Percentiles rank a stretch among this genome's conserved stretches.
phyloP scores from a whole-genome alignment of 441 rosid species.

The Pelargonium fulgidum region DNA sequence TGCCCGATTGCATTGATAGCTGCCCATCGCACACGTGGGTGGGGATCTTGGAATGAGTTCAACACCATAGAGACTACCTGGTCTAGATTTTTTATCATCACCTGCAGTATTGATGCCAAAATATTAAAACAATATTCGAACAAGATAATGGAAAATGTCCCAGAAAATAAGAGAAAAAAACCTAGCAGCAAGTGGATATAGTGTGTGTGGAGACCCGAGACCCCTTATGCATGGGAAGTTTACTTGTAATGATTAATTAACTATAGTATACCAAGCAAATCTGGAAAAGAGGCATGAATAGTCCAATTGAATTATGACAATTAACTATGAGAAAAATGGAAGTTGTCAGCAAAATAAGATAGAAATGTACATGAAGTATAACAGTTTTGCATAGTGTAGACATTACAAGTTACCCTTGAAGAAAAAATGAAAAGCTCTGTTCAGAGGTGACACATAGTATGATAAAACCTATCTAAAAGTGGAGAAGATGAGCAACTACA shows the following conservation, averaged over 20 bases:
- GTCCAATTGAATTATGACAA: no score
- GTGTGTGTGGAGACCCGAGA: not conserved
- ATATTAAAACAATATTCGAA: not conserved
- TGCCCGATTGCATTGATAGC: slow-evolving; percentile 52
- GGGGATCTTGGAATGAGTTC: slow-evolving; percentile 40
- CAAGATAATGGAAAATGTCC: not conserved
- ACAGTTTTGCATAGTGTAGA: not conserved
- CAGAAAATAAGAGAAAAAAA: slow-evolving; percentile 11
- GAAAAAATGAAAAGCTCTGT: not conserved
- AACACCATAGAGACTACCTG: slow-evolving; percentile 41
- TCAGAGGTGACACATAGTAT: not conserved
- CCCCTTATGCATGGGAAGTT: not conserved
- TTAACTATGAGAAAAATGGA: not conserved
- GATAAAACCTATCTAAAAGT: not conserved
- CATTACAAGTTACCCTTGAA: not conserved
- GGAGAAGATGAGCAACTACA: not conserved
- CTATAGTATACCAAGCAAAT: not conserved
- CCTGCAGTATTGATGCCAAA: slow-evolving; percentile 22
- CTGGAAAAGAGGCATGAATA: not conserved
- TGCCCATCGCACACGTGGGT: slow-evolving; percentile 49
- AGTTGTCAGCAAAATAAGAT: not conserved
- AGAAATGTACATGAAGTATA: not conserved
- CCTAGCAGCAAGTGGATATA: not conserved
- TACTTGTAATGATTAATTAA: not conserved
- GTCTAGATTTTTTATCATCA: slow-evolving; percentile 36